Conservation (phyloP, 345 rosid species). For the Microcos paniculata region DNA sequence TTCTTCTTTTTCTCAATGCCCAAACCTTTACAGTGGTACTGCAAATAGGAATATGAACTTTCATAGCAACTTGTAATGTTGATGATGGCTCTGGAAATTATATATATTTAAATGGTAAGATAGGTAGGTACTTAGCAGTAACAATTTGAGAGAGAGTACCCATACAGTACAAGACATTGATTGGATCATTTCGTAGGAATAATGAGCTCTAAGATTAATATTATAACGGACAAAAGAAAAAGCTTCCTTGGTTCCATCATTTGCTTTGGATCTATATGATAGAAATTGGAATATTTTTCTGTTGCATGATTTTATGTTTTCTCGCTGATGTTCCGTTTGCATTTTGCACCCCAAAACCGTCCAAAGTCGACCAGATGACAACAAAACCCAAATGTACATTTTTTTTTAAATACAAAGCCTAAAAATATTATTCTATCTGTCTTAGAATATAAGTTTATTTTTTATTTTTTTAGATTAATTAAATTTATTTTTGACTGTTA, state of each 20-base stretch:
- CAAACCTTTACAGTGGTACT: not conserved
- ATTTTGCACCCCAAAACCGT: not conserved
- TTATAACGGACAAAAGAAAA: not conserved
- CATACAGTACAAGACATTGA: not conserved
- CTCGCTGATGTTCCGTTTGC: not conserved
- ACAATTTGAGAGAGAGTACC: not conserved
- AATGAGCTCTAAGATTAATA: slow-evolving; percentile 1
- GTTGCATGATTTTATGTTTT: not conserved
- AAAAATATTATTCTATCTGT: too few relatives aligned
- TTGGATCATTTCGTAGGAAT: not conserved
- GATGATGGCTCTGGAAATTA: not conserved
- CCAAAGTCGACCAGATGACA: not conserved
- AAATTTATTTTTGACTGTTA: too few relatives aligned
- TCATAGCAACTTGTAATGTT: not conserved
- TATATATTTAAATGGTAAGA: not conserved
- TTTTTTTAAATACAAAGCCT: too few relatives aligned
- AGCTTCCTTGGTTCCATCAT: not conserved
- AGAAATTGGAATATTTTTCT: not conserved
- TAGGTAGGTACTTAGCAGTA: not conserved
- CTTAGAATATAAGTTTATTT: too few relatives aligned
- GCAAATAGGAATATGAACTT: not conserved
- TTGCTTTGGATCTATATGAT: slow-evolving; percentile 1
- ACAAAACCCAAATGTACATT: not conserved
- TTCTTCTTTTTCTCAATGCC: not conserved
- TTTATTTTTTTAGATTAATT: too few relatives aligned